Conservation (phyloP, 257 asterid genomes). For the Solanum bukasovii region DNA sequence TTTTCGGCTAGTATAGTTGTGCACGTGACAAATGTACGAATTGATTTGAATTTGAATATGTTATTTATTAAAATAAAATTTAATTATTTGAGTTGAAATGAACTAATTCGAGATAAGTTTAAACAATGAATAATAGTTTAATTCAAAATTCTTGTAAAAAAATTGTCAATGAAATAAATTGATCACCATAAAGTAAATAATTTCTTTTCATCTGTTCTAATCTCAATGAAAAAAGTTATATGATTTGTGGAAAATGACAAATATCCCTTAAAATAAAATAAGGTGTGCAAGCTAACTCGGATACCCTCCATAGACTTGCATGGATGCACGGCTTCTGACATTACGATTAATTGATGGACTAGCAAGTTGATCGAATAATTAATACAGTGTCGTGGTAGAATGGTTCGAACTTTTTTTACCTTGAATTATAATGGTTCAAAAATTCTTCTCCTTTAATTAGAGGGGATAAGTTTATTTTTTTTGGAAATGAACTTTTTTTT, state of each 20-base stretch:
- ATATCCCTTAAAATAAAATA: background rate
- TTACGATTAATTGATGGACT: background rate
- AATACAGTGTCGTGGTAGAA: background rate
- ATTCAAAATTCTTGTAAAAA: no score
- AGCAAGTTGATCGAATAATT: background rate
- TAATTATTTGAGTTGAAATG: background rate
- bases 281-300: fast-evolving
- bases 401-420: no score
- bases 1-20: background rate
- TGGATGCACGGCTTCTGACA: background rate
- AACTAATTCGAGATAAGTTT: background rate
- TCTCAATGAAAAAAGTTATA: fast-evolving
- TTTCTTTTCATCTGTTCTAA: background rate
- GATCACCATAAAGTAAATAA: background rate
- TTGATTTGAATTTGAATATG: background rate
- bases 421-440: no score
- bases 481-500: no score
- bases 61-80: no score
- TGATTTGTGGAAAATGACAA: no score
- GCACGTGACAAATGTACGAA: background rate
- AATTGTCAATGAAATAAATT: no score
- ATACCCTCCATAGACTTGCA: background rate
- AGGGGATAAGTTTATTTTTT: no score
- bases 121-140: background rate
- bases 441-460: no score